These are phyloP conservation scores for Sporothrix inflata DNA, from an alignment of 2,329 filamentous ascomycete species.

Conservation along the genomic window DNA sequence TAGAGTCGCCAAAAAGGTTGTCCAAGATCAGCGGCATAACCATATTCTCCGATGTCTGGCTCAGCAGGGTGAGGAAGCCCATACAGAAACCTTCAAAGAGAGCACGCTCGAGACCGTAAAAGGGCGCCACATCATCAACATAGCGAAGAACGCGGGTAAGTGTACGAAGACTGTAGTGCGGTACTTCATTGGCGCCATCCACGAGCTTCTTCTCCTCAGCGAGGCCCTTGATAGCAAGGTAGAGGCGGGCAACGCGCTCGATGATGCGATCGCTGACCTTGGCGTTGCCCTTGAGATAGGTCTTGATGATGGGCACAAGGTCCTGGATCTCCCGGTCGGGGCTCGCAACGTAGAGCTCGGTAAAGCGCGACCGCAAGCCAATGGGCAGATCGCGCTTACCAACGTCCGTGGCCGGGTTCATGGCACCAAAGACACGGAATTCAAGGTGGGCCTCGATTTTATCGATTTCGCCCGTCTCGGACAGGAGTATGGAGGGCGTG, in stretches of 20 bases:
- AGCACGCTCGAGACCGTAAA: conserved; percentile 82
- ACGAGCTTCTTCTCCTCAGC: conserved; percentile 83
- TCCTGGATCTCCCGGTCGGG: conserved; percentile 87
- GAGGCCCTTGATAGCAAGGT: conserved; percentile 82
- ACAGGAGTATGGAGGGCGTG: conserved; percentile 80
- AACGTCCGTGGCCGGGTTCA: conserved; percentile 98
- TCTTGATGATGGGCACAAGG: conserved; percentile 82
- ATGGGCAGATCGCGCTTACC: conserved; percentile 93
- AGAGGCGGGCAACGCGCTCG: conserved; percentile 81
- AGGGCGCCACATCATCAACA: conserved; percentile 78
- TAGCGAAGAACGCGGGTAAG: conserved; percentile 89
- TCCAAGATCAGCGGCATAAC: conserved; percentile 80
- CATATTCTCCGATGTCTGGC: conserved; percentile 77
- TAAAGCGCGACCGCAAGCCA: conserved; percentile 88
- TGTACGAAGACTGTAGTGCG: conserved; percentile 95
- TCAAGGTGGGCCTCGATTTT: conserved; percentile 86
- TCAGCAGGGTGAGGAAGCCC: conserved; percentile 91
- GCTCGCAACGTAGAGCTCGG: conserved; percentile 90
- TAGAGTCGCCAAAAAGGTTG: conserved; percentile 68
- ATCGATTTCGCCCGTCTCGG: conserved; percentile 92
- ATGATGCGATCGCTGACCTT: conserved; percentile 73
- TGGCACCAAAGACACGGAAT: conserved; percentile 95
- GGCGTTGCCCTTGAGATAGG: conserved; percentile 76
- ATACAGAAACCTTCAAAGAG: conserved; percentile 96
- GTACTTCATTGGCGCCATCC: conserved; percentile 92